Conservation (phyloP, 2,329 filamentous ascomycete genomes). For the Xenoacremonium recifei region DNA sequence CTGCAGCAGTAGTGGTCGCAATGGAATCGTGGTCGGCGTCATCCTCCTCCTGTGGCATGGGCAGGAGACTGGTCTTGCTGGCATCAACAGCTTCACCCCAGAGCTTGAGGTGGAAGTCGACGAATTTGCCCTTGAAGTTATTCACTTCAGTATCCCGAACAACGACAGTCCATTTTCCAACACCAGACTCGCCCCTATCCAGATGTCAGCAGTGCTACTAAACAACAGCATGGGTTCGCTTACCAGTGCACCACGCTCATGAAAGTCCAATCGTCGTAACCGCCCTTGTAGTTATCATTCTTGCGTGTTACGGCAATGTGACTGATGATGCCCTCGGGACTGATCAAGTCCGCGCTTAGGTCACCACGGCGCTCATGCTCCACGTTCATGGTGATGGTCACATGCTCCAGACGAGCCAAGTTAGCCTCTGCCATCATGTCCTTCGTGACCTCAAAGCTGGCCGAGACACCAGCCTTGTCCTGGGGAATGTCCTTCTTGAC, state of each 20-base stretch:
- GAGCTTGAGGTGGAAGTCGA: slow-evolving; percentile 90
- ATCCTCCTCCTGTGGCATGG: slow-evolving; percentile 79
- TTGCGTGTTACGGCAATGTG: slow-evolving; percentile 76
- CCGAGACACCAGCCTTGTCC: slow-evolving; percentile 75
- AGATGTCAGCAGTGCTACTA: slow-evolving; percentile 27
- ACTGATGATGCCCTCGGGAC: slow-evolving; percentile 77
- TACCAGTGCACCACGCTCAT: slow-evolving; percentile 98
- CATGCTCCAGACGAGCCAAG: slow-evolving; percentile 83
- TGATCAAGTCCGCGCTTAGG: slow-evolving; percentile 86
- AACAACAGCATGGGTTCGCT: not conserved
- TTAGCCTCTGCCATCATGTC: slow-evolving; percentile 82
- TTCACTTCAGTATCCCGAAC: slow-evolving; percentile 84
- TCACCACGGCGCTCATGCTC: slow-evolving; percentile 86
- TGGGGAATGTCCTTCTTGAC: slow-evolving; percentile 85
- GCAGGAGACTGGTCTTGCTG: slow-evolving; percentile 68
- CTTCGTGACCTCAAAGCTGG: slow-evolving; percentile 76
- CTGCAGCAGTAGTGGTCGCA: slow-evolving; percentile 52
- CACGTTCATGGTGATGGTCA: slow-evolving; percentile 97
- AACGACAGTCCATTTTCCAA: slow-evolving; percentile 88
- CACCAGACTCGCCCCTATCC: slow-evolving; percentile 80
- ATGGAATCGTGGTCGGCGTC: slow-evolving; percentile 76
- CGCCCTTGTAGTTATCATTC: slow-evolving; percentile 62
- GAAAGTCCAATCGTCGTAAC: slow-evolving; percentile 96
- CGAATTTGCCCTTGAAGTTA: slow-evolving; percentile 71
- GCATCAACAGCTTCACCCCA: slow-evolving; percentile 88